Conservation (phyloP, 805 yeast genomes). For the Saccharomycopsis babjevae region DNA sequence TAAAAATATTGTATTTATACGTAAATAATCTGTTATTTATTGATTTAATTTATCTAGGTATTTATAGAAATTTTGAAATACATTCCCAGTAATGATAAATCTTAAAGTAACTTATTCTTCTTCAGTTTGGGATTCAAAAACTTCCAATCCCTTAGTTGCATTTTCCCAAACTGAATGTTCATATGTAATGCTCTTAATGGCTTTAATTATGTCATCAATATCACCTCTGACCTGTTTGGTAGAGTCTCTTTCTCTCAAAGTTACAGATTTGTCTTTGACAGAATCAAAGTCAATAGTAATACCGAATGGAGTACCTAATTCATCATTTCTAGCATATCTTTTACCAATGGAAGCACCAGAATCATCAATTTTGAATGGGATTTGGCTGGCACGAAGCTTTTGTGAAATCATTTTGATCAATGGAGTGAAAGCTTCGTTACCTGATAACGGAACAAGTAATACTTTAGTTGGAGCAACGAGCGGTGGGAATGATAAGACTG, state of each 20-base stretch:
- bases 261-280: conserved; percentile 75
- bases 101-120: not conserved
- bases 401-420: conserved; percentile 59
- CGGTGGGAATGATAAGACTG: conserved; percentile 89
- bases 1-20: no score
- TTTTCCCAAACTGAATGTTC: conserved; percentile 73
- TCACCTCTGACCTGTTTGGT: conserved; percentile 95
- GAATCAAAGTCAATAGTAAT: conserved; percentile 94
- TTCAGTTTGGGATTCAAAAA: conserved; percentile 62
- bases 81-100: not conserved
- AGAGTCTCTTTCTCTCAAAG: conserved; percentile 94
- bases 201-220: conserved; percentile 54
- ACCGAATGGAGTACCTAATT: conserved; percentile 98
- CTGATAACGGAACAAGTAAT: conserved; percentile 85
- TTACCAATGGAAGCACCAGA: conserved; percentile 96
- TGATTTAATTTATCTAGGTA: no score
- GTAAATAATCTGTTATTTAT: no score
- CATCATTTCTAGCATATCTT: conserved; percentile 97
- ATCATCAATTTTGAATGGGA: conserved; percentile 94
- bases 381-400: conserved; percentile 64
- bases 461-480: conserved; percentile 97
- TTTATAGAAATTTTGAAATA: no score
- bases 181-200: conserved; percentile 68
- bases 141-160: conserved; percentile 63
- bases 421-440: conserved; percentile 70